phyloP scores from a whole-genome alignment of 768 basidiomycete species.

The Rhizopogon roseolus region DNA sequence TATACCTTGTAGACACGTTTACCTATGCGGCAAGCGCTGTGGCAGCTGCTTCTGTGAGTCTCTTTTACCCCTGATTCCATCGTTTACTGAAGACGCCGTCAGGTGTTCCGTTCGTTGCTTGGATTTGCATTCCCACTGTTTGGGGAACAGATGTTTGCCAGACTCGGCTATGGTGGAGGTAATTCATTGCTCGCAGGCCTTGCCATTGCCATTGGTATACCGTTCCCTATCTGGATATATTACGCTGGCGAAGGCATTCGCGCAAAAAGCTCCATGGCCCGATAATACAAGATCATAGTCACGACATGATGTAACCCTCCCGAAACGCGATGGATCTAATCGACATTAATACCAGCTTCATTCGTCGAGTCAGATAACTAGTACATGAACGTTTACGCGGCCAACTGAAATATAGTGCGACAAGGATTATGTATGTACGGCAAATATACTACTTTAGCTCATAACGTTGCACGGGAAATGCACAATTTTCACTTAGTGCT shows the following conservation, averaged over 20 bases:
- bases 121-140: constrained; percentile 67
- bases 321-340: not conserved
- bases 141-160: constrained; percentile 58
- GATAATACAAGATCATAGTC: not conserved
- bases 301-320: not conserved
- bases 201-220: constrained; percentile 56
- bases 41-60: constrained; percentile 53
- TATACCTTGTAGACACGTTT: constrained; percentile 72
- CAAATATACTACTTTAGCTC: too few species aligned
- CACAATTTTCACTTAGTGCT: too few species aligned
- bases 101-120: constrained; percentile 58
- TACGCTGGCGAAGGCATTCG: constrained; percentile 59
- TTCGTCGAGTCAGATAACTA: not conserved
- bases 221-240: constrained; percentile 72
- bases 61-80: not conserved
- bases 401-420: too few species aligned
- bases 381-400: not conserved
- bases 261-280: constrained; percentile 32
- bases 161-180: constrained; percentile 59
- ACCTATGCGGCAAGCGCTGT: constrained; percentile 61
- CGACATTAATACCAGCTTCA: not conserved
- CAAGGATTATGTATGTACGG: too few species aligned
- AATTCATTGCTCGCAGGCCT: constrained; percentile 63
- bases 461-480: too few species aligned
- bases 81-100: not conserved